Base-by-base conservation (phyloP, 768 basidiomycete species). In the Asterophora lycoperdoides region DNA sequence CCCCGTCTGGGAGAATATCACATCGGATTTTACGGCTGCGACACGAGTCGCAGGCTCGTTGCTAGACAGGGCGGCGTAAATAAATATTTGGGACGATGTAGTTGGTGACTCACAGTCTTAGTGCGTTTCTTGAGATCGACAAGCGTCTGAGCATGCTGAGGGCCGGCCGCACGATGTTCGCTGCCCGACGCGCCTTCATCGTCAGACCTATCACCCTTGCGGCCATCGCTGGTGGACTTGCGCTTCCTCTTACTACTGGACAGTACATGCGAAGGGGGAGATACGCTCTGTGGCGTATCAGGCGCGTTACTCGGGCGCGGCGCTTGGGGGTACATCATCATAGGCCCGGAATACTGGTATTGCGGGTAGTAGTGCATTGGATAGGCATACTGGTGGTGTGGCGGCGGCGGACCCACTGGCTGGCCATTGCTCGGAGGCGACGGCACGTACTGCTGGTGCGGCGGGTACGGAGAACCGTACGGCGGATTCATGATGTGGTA, bases 1-100 rank as follows among this genome's bases (percentile, higher is more conserved):
- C 73, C 41, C 78, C 65, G 58, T 93, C 89, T 0, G 77, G 32
- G 14, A 98, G 73, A 58, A 96, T 80, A 62, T 98, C 95, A 68
- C 96, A 98, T 74, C 92, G 79, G 64, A 95, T 93, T 76, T 95
- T 94, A 53, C 91, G 84, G 60, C 81, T 84, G 41, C 92, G 81
- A 68, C 92, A 94, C 33, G 86, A 87, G 64, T 95, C 93, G 62
- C 93, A 95, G 6, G 93, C 93, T 44, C 93, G 81, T 72, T 79
- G 77, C 64, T 77, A 46, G 18, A 58, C 41, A 30, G 14, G 38
- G 37, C 48, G 44, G 41, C 23, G 41, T 44, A 37, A 23, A 48
- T 40, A 49, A 18, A 39, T 8, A 9, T 26, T 1, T 2, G 10
- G 6, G 18, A 5, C 19, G 5, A n/a, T 5, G 34, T 44, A 35